Conservation (phyloP, 352 stramenopile genomes). For the Pythium vanterpoolii region DNA sequence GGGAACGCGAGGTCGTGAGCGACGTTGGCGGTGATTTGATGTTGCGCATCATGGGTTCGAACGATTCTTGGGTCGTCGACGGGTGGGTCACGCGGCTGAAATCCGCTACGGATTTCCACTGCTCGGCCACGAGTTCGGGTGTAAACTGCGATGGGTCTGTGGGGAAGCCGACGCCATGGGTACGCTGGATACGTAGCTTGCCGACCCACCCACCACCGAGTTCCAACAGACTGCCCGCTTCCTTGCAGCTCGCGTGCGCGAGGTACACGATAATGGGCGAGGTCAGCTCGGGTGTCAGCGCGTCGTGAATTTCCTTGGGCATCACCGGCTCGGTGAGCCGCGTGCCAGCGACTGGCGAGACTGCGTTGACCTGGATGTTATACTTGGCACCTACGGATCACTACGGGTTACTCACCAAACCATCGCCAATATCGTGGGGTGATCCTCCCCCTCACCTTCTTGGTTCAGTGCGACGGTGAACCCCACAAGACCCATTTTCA, state of each 20-base stretch:
- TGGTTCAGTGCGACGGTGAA: conserved; percentile 67
- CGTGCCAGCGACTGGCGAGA: conserved; percentile 64
- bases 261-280: conserved; percentile 65
- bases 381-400: conserved; percentile 52
- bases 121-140: conserved; percentile 60
- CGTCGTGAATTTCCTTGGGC: conserved; percentile 51
- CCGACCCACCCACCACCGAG: conserved; percentile 65
- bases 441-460: conserved; percentile 35
- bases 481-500: conserved; percentile 72
- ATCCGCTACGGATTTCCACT: conserved; percentile 59
- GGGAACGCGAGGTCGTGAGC: conserved; percentile 50
- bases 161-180: conserved; percentile 65
- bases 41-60: conserved; percentile 77
- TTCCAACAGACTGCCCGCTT: conserved; percentile 56
- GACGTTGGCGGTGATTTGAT: conserved; percentile 45
- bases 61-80: conserved; percentile 65
- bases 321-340: conserved; percentile 63
- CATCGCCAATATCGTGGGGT: not conserved
- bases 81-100: conserved; percentile 69
- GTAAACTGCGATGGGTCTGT: conserved; percentile 54
- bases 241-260: conserved; percentile 48
- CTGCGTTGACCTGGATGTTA: conserved; percentile 70
- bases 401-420: not conserved
- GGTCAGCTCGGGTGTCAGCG: conserved; percentile 61
- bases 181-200: conserved; percentile 60